Evolutionary conservation across 1,284 basidiomycete genomes (phyloP), one percentile per base, ranked within the genome.

Genomic region (Boletus smithii): DNA sequence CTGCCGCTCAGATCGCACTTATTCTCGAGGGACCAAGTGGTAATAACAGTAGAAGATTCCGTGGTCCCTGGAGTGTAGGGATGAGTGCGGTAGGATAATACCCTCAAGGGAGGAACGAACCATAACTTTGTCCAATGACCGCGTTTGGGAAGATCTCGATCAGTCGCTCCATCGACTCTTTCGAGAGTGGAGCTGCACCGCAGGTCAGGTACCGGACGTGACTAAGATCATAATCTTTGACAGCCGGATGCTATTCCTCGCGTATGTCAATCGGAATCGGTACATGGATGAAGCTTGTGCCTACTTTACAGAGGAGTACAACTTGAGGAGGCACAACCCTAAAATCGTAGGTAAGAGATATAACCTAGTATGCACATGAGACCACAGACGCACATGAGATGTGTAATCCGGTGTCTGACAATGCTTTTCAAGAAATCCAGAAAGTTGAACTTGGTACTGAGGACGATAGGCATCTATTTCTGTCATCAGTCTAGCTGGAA

Each of bases 171-270:
- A 69, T 77, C 20, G 80, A 64, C 58, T 80, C 82, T 1, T 66
- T 46, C 0, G 78, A 76, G 14, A 86, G 67, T 2, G 84, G 83
- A 1, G 84, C 84, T 2, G 84, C 83, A 8, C 82, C 83, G 14
- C 67, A 66, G 59, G 81, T 73, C 47, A 74, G 57, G 53, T 73
- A 70, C 32, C 72, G 70, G 27, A 85, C 63, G 32, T 70, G 71
- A 49, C 69, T 71, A 9, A 86, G 60, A 55, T 85, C 74, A 54
- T 76, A 80, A 34, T 77, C 72, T 53, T 74, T 71, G 22, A 73
- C 70, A n/a, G 69, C 73, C 8, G 81, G 79, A 55, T 79, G 73
- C 73, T 83, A 49, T 20, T 23, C 26, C 53, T 16, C 55, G 38
- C 18, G 18, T 11, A 31, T 3, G 16, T 65, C 26, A 49, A 37